A percentile compares a stretch with the other conserved stretches of the same genome.
phyloP scores from a whole-genome alignment of 345 rosid species.

The Eucalyptus rudis region DNA sequence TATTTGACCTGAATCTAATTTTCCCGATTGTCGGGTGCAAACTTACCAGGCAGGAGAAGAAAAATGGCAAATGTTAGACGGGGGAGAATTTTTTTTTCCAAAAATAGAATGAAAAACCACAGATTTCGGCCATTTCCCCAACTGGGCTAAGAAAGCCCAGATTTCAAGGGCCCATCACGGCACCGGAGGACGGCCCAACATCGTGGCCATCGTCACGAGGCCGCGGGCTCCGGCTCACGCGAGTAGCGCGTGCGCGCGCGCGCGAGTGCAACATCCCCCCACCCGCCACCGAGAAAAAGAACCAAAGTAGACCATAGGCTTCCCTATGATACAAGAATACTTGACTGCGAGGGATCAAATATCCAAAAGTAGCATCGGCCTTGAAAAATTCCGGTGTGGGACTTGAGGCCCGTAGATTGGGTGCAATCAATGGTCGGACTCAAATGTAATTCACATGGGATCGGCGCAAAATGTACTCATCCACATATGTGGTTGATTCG shows the following conservation, averaged over 20 bases:
- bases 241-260: neutral
- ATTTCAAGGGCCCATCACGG: neutral
- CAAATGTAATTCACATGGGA: neutral
- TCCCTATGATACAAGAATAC: neutral
- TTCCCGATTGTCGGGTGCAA: neutral
- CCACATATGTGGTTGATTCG: neutral
- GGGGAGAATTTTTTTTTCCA: neutral
- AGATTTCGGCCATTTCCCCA: neutral
- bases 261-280: neutral
- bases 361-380: no score
- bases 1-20: neutral
- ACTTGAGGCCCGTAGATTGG: neutral
- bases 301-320: neutral
- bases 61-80: neutral
- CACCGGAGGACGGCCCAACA: neutral
- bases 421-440: neutral
- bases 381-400: neutral
- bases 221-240: neutral
- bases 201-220: no score
- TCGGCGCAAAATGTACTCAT: fast-evolving
- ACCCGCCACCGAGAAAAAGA: neutral
- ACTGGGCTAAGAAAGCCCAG: neutral
- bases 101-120: neutral
- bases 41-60: neutral
- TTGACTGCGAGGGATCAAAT: no score